Evolutionary conservation across 2,329 filamentous ascomycete genomes (phyloP).

Genomic region (Fusarium udum): DNA sequence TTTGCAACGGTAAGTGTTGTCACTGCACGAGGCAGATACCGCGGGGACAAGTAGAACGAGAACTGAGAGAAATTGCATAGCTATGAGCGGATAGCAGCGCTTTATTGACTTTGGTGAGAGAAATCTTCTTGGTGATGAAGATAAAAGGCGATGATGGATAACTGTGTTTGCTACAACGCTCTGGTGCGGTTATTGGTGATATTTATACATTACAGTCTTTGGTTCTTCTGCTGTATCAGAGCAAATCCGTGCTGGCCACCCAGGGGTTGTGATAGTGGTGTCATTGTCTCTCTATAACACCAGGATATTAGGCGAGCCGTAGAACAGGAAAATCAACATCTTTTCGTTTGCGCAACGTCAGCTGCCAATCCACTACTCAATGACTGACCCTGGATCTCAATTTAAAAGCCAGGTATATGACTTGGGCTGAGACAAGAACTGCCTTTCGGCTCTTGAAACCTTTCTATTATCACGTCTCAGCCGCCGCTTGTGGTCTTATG

Average conservation of each 20-base stretch:
- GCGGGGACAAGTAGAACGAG: not conserved
- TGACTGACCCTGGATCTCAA: not conserved
- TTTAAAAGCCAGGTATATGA: not conserved
- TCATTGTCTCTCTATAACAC: not conserved
- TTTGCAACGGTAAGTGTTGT: not conserved
- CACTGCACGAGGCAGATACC: not conserved
- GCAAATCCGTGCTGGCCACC: rapidly evolving
- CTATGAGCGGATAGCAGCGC: rapidly evolving
- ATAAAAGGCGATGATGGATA: not conserved
- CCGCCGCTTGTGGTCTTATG: rapidly evolving
- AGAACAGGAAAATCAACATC: not conserved
- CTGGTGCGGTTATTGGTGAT: not conserved
- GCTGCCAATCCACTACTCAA: not conserved
- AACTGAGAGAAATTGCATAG: not conserved
- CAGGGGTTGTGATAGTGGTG: not conserved
- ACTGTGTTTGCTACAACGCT: not conserved
- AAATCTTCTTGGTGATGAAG: rapidly evolving
- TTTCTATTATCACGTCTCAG: rapidly evolving
- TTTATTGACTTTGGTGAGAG: not conserved
- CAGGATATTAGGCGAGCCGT: not conserved
- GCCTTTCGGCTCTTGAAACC: not conserved
- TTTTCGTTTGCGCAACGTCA: not conserved
- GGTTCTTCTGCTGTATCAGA: not conserved
- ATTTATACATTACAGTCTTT: not conserved
- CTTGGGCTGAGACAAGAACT: not conserved